A percentile compares a stretch with the other conserved stretches of the same genome.
phyloP scores from a whole-genome alignment of 352 stramenopile species.

The Phytopythium aichiense region DNA sequence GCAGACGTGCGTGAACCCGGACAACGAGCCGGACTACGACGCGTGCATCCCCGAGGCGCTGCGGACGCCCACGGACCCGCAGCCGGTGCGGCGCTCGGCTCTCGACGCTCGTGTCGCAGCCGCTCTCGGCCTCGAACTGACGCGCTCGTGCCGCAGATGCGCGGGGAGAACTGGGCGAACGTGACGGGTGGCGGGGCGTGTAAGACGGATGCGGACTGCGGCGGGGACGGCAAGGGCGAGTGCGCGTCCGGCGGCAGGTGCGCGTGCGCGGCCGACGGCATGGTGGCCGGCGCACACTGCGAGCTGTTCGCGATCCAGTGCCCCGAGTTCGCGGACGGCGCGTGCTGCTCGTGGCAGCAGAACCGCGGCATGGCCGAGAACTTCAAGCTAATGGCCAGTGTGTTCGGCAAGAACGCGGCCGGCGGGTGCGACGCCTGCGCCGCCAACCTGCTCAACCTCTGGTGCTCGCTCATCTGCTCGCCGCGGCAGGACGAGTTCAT shows the following conservation, averaged over 20 bases:
- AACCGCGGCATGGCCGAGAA: constrained; percentile 87
- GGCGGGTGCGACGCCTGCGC: constrained; percentile 81
- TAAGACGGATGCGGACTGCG: constrained; percentile 47
- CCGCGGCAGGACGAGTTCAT: constrained; percentile 72
- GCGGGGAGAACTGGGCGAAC: constrained; percentile 28
- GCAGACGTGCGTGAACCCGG: constrained; percentile 71
- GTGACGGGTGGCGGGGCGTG: constrained; percentile 71
- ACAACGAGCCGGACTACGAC: constrained; percentile 68
- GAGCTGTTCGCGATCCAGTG: constrained; percentile 76
- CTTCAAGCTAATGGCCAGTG: constrained; percentile 66
- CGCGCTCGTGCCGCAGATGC: constrained; percentile 14
- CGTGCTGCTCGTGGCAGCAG: constrained; percentile 90
- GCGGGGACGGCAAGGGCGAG: constrained; percentile 29
- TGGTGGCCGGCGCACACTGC: constrained; percentile 70
- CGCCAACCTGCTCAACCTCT: constrained; percentile 82
- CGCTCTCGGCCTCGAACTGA: background rate
- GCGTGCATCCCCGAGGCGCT: constrained; percentile 68
- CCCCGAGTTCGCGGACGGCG: constrained; percentile 69
- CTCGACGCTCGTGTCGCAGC: background rate
- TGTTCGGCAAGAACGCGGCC: constrained; percentile 65
- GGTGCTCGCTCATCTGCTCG: constrained; percentile 84
- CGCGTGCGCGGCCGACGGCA: constrained; percentile 55
- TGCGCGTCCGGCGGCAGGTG: constrained; percentile 44
- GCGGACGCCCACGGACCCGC: constrained; percentile 23
- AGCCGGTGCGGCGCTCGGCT: constrained; percentile 22